Conservation (phyloP, 176 grass and related monocot genomes). For the Themeda triandra region DNA sequence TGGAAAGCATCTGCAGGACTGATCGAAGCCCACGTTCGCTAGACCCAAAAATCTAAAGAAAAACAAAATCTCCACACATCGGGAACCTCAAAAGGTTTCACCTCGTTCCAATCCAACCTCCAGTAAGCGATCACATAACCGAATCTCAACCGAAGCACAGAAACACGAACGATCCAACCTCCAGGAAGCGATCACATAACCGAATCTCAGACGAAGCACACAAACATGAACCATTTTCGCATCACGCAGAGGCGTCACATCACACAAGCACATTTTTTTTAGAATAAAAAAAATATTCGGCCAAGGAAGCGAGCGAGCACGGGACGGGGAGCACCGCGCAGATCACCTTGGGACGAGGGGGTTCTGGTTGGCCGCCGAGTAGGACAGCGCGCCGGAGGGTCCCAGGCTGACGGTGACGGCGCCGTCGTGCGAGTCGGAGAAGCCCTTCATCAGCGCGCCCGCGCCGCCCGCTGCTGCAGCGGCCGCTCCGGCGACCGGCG, state of each 20-base stretch:
- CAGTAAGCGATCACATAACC: too few species aligned
- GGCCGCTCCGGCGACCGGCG: constrained; percentile 31
- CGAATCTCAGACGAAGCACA: not conserved
- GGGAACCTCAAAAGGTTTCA: too few species aligned
- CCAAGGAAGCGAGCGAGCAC: not conserved
- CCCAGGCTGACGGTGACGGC: constrained; percentile 75
- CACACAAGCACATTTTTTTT: not conserved
- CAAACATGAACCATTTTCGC: not conserved
- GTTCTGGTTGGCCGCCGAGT: constrained; percentile 55
- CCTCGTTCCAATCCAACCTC: not conserved
- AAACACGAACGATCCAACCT: not conserved
- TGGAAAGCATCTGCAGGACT: not conserved
- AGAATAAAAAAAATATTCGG: too few species aligned
- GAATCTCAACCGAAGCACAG: not conserved
- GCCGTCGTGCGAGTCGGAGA: constrained; percentile 40
- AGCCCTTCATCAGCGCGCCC: constrained; percentile 58
- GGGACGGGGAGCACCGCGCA: not conserved
- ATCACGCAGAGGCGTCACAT: not conserved
- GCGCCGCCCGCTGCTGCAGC: constrained; percentile 16
- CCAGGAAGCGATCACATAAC: too few species aligned
- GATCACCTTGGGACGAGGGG: constrained; percentile 72
- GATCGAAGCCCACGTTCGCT: not conserved
- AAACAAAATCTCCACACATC: not conserved
- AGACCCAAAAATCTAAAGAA: not conserved
- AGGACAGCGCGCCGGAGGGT: constrained; percentile 62